Conservation (phyloP, 2,329 filamentous ascomycete genomes). For the Alternaria longipes region DNA sequence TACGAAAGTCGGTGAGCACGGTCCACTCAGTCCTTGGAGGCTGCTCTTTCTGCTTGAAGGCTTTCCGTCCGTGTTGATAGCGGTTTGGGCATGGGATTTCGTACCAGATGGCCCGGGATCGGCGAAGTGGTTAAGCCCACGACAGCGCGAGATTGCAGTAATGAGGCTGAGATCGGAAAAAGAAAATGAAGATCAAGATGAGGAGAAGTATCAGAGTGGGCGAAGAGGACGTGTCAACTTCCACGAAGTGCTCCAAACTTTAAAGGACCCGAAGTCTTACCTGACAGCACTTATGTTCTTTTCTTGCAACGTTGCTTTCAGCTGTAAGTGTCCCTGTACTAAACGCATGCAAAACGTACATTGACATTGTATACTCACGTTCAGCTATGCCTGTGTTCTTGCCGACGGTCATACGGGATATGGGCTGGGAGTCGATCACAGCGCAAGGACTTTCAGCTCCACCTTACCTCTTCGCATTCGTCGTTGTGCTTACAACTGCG, state of each 20-base stretch:
- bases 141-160: constrained; percentile 70
- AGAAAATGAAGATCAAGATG: constrained; percentile 45
- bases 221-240: constrained; percentile 58
- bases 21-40: constrained; percentile 84
- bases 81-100: constrained; percentile 75
- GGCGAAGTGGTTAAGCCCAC: constrained; percentile 54
- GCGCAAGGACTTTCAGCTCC: constrained; percentile 83
- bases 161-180: constrained; percentile 69
- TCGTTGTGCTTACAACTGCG: constrained; percentile 75
- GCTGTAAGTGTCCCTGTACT: constrained; percentile 53
- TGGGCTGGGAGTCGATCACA: constrained; percentile 74
- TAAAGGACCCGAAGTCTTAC: constrained; percentile 75
- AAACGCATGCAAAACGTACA: background rate
- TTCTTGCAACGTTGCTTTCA: constrained; percentile 86
- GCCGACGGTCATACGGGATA: constrained; percentile 77
- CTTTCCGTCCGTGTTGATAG: constrained; percentile 80
- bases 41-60: constrained; percentile 85
- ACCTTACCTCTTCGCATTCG: constrained; percentile 80
- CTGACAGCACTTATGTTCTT: constrained; percentile 86
- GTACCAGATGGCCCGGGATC: constrained; percentile 76
- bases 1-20: constrained; percentile 69
- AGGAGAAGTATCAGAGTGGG: constrained; percentile 21
- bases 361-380: background rate
- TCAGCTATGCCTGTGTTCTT: constrained; percentile 80
- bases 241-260: constrained; percentile 66